Conservation (phyloP, 208 protist genomes). For the Eutreptiella sp. region DNA sequence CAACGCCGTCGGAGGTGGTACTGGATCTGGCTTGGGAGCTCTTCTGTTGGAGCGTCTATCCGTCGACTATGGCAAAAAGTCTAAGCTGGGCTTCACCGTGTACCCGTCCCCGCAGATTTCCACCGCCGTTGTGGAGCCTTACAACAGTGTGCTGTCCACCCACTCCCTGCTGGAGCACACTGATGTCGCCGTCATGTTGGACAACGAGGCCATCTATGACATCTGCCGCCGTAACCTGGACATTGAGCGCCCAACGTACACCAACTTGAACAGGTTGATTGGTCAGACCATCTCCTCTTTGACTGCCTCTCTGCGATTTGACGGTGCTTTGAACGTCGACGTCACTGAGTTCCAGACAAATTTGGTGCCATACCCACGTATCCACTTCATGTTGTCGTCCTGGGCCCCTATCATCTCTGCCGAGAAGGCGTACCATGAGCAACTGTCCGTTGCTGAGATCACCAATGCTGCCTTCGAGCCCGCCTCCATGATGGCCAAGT, state of each 20-base stretch:
- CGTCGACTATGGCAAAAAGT: constrained; percentile 94
- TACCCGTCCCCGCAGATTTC: constrained; percentile 91
- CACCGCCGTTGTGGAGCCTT: constrained; percentile 92
- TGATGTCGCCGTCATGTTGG: constrained; percentile 84
- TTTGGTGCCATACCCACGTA: constrained; percentile 93
- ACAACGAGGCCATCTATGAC: constrained; percentile 95
- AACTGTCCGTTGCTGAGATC: constrained; percentile 86
- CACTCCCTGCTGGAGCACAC: constrained; percentile 89
- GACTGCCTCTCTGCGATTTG: constrained; percentile 89
- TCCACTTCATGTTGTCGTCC: constrained; percentile 89
- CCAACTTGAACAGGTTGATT: constrained; percentile 91
- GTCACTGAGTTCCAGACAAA: constrained; percentile 95
- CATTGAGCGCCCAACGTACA: constrained; percentile 88
- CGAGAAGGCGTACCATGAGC: constrained; percentile 90
- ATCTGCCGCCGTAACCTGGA: constrained; percentile 84
- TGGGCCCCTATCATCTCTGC: constrained; percentile 86
- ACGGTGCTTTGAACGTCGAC: constrained; percentile 91
- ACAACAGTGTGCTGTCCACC: constrained; percentile 91
- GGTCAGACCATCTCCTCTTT: constrained; percentile 89
- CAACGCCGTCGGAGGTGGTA: constrained; percentile 97
- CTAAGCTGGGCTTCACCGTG: constrained; percentile 86
- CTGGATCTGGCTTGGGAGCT: constrained; percentile 93
- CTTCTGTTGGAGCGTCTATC: constrained; percentile 91
- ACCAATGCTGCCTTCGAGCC: constrained; percentile 89
- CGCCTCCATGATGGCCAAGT: constrained; percentile 86